These are phyloP conservation scores for Saccharum hybrid DNA, from an alignment of 202 grass and related monocot species.

Conservation along the genomic window DNA sequence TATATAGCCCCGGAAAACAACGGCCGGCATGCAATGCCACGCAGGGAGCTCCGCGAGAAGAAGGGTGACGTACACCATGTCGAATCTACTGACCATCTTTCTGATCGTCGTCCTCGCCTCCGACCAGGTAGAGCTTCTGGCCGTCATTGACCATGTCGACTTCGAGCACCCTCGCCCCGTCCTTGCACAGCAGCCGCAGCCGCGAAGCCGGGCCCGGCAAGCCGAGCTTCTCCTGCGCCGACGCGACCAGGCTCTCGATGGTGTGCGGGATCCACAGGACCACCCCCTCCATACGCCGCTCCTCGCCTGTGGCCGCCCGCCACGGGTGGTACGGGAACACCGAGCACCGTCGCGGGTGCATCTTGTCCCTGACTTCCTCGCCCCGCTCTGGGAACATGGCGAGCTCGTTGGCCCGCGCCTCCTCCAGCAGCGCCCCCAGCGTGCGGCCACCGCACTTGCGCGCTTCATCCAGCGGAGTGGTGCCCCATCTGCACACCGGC, in stretches of 20 bases:
- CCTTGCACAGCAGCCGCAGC: constrained; percentile 48
- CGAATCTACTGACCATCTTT: neutral
- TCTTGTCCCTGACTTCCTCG: constrained; percentile 67
- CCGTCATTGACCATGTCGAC: constrained; percentile 64
- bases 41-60: neutral
- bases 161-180: constrained; percentile 51
- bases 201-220: constrained; percentile 36
- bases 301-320: constrained; percentile 37
- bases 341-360: constrained; percentile 73
- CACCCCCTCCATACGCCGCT: constrained; percentile 69
- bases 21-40: neutral
- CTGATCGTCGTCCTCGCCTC: constrained; percentile 34
- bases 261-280: constrained; percentile 81
- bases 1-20: neutral
- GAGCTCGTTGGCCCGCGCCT: constrained; percentile 64
- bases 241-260: constrained; percentile 63
- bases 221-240: constrained; percentile 63
- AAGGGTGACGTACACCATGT: neutral
- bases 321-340: constrained; percentile 93
- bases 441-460: constrained; percentile 68
- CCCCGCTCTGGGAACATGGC: constrained; percentile 63
- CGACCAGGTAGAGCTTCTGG: constrained; percentile 76
- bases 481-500: constrained; percentile 64
- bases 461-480: constrained; percentile 80
- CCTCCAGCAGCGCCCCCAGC: constrained; percentile 62